phyloP scores from a whole-genome alignment of 2,329 filamentous ascomycete genomes.

The Xylaria sp. region DNA sequence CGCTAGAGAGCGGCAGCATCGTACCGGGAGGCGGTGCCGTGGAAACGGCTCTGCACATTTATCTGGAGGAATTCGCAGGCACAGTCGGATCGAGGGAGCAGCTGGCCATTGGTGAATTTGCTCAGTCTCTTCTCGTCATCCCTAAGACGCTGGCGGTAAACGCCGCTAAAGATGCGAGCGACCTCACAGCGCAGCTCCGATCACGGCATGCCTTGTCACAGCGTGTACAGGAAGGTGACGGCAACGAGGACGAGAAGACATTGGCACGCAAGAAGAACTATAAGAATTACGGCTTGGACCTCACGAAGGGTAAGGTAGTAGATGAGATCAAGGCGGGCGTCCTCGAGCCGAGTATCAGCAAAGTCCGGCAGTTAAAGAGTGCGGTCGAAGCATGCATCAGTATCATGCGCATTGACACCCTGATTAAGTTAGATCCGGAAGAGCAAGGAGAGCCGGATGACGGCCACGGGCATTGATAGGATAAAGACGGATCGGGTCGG shows the following conservation, averaged over 20 bases:
- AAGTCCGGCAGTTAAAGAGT: conserved; percentile 97
- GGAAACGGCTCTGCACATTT: conserved; percentile 98
- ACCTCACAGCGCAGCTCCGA: conserved; percentile 93
- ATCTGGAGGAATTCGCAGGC: conserved; percentile 97
- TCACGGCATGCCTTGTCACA: conserved; percentile 94
- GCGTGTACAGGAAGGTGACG: conserved; percentile 84
- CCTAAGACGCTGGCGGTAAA: conserved; percentile 97
- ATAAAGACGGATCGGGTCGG: conserved; percentile 21
- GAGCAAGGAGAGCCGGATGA: conserved; percentile 76
- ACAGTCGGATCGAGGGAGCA: conserved; percentile 97
- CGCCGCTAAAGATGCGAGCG: conserved; percentile 93
- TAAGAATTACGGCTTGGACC: conserved; percentile 96
- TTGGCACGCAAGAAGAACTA: conserved; percentile 95
- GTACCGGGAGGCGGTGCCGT: conserved; percentile 96
- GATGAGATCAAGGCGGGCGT: conserved; percentile 96
- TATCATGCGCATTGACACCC: conserved; percentile 98
- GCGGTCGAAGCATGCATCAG: conserved; percentile 98
- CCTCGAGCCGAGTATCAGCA: conserved; percentile 96
- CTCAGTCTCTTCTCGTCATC: conserved; percentile 89
- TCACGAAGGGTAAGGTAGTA: conserved; percentile 85
- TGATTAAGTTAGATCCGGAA: conserved; percentile 97
- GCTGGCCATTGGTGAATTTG: conserved; percentile 96
- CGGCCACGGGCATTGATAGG: conserved; percentile 78
- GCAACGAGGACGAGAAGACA: conserved; percentile 84
- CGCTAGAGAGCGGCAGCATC: conserved; percentile 93